Evolutionary conservation across 345 rosid genomes (phyloP).

Genomic region (Cardamine chenopodiifolia): DNA sequence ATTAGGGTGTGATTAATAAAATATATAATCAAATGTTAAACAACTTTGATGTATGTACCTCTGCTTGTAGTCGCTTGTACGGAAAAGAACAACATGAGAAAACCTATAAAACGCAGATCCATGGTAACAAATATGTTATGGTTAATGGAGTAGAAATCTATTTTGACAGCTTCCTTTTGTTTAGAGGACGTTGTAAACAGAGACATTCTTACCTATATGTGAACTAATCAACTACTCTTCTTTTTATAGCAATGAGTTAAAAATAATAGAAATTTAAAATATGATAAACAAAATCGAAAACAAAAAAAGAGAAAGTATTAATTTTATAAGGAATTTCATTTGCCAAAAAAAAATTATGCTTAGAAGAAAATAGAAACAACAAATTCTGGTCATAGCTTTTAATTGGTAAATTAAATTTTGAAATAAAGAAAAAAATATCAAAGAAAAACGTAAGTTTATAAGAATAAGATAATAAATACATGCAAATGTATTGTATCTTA

Average conservation of each 20-base stretch:
- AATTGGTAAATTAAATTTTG: background rate
- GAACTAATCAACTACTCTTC: background rate
- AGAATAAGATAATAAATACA: background rate
- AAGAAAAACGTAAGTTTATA: background rate
- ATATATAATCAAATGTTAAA: background rate
- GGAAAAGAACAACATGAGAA: background rate
- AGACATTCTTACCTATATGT: background rate
- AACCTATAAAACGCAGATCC: conserved; percentile 5
- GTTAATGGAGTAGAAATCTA: background rate
- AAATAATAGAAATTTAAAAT: background rate
- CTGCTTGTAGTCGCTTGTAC: background rate
- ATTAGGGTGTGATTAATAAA: background rate
- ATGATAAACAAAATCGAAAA: background rate
- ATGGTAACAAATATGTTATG: conserved; percentile 11
- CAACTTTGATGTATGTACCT: conserved; percentile 18
- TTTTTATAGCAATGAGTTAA: background rate
- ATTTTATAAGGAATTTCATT: background rate
- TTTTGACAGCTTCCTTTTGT: background rate
- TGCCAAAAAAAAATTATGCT: background rate
- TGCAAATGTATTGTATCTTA: background rate
- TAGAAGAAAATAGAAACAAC: background rate
- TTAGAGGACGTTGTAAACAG: conserved; percentile 5
- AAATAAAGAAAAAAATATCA: background rate
- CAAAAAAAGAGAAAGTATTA: background rate
- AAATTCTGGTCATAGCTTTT: background rate